A percentile compares a stretch with the other conserved stretches of the same genome.
These are phyloP conservation scores for Cicer yamashitae DNA, from an alignment of 306 rosid genomes.

Conservation along the genomic window DNA sequence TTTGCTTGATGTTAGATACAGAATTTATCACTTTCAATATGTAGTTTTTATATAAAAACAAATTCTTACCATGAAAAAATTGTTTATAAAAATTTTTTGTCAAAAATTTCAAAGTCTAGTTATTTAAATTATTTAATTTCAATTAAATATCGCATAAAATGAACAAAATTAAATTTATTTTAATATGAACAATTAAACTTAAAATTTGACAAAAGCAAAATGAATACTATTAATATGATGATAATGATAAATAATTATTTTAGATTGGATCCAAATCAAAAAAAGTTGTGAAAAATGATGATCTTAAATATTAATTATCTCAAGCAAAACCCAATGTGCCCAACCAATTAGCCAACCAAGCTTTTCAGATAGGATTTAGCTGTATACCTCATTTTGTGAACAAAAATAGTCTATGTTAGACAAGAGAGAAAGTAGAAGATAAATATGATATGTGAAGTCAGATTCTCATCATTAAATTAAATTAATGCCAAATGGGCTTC, in stretches of 20 bases:
- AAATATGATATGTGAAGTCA: constrained; percentile 39
- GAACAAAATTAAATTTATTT: no score
- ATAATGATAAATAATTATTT: not conserved
- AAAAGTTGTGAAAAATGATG: not conserved
- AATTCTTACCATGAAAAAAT: no score
- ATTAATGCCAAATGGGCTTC: constrained; percentile 43
- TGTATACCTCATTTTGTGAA: constrained; percentile 49
- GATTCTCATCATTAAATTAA: constrained; percentile 18
- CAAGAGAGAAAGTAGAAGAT: not conserved
- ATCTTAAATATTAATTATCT: not conserved
- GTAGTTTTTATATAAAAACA: no score
- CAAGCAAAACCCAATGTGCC: constrained; percentile 9
- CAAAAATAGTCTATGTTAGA: not conserved
- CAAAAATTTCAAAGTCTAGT: no score
- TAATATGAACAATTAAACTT: no score
- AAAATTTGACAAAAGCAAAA: not conserved
- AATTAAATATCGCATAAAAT: no score
- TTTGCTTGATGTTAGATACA: no score
- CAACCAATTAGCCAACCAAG: constrained; percentile 49
- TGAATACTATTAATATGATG: not conserved
- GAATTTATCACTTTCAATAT: no score
- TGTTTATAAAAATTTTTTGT: no score
- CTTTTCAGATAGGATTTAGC: constrained; percentile 45
- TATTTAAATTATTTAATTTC: no score
- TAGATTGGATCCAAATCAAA: constrained; percentile 31